Evolutionary conservation across 768 basidiomycete species (phyloP).

Genomic region (Boletus vermiculosoides): DNA sequence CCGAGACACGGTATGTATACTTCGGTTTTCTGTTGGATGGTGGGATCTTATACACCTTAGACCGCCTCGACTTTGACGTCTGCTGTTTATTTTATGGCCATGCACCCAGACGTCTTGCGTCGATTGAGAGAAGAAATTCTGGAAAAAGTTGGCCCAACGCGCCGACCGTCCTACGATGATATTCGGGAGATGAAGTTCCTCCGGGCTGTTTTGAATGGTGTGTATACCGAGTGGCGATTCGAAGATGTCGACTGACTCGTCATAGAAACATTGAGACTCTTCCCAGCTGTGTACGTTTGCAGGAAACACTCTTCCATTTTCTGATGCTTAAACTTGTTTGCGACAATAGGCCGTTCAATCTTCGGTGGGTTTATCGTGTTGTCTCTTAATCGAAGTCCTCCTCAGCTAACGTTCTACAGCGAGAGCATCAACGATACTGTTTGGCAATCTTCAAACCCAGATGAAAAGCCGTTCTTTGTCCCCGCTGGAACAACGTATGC

Average conservation of each 20-base stretch:
- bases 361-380: constrained; percentile 22
- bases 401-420: constrained; percentile 6
- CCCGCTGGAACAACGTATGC: constrained; percentile 24
- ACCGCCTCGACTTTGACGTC: constrained; percentile 46
- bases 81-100: constrained; percentile 44
- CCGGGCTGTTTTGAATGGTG: constrained; percentile 45
- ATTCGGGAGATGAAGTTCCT: constrained; percentile 44
- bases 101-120: constrained; percentile 41
- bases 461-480: constrained; percentile 31
- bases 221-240: not conserved
- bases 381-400: not conserved
- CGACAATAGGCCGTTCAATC: constrained; percentile 32
- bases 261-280: constrained; percentile 35
- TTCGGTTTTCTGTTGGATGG: not conserved
- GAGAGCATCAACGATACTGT: constrained; percentile 25
- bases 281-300: constrained; percentile 31
- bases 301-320: not conserved
- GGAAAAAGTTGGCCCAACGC: constrained; percentile 33
- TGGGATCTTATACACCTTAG: constrained; percentile 23
- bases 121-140: constrained; percentile 45
- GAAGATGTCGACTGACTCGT: not conserved
- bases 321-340: not conserved
- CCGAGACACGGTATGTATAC: constrained; percentile 39
- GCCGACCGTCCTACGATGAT: constrained; percentile 41
- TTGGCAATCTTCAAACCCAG: constrained; percentile 22